Evolutionary conservation across 2,329 filamentous ascomycete species (phyloP), one percentile per base, ranked within the genome.

Genomic region (Fusarium xyrophilum): DNA sequence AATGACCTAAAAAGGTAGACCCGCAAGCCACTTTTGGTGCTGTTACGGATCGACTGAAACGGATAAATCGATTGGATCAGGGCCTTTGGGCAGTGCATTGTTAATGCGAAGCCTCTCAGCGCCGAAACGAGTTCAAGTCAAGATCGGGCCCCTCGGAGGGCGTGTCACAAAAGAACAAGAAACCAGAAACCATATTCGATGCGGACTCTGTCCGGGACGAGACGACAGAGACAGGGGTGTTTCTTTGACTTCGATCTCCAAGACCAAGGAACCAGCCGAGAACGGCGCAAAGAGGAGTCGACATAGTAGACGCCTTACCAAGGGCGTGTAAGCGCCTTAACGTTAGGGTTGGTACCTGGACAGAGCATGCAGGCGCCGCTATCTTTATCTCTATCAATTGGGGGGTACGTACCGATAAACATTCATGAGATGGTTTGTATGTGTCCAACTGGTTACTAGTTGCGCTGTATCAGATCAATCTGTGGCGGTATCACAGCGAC

Each of bases 351-450:
- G 65, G 68, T 73, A 71, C 70, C 68, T 70, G 65, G 68, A 56
- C 52, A 47, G 38, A 35, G 46, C 46, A 50, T 44, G 51, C 43
- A 56, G 35, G 47, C 57, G 47, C 57, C 58, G 68, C 64, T 73
- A 73, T 73, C 70, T 72, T 54, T 68, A 51, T 60, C 60, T 52
- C 52, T 70, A 68, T 69, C 70, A 63, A 32, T 33, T 28, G 30
- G 15, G 15, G 9, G 35, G 70, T 73, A 73, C 71, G 71, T 73
- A 73, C 71, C 64, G 64, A 60, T 73, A 73, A 73, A 72, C 69
- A 71, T 51, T 13, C 43, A 59, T 60, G 38, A 27, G 51, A 33
- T 53, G 51, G 51, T 53, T 53, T 46, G 68, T 72, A 69, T 72
- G 69, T 72, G 70, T 72, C 71, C 65, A 69, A 69, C 69, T 62